Evolutionary conservation across 768 basidiomycete species (phyloP), one percentile per base, ranked within the genome.

Genomic region (Asterophora parasitica): DNA sequence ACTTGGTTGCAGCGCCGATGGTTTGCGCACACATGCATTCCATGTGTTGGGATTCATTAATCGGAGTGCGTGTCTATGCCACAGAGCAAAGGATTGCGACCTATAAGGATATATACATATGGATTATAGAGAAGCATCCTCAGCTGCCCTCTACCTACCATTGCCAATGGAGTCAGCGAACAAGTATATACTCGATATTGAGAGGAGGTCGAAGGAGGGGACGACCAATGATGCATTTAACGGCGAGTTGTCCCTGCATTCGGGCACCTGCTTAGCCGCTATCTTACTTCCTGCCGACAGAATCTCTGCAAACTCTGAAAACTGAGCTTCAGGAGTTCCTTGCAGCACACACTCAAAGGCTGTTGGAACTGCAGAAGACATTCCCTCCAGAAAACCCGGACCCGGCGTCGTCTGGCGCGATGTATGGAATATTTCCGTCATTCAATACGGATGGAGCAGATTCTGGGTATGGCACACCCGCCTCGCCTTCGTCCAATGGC

Each of bases 291-390:
- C 23, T 23, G 3, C 6, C 16, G 2, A 15, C 33, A 46, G 45
- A 38, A 4, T 20, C 33, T 9, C 4, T 53, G 9, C 47, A 33
- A 16, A 28, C 41, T 13, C 48, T 54, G 4, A 49, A 54, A 17
- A 32, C 42, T 3, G 53, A 54, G 33, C 45, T 54, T 12, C 41
- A 47, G 16, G 32, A 30, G 4, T 54, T 54, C 42, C 19, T 54
- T 20, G 34, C 39, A n/a, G 28, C 37, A 16, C 49, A 54, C 26
- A 50, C 42, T 7, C 40, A 45, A 23, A 41, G 42, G 32, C 15
- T 44, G 15, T 19, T 35, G 27, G 20, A 23, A 3, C 28, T 54
- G n/a, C 46, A 43, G 31, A 15, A 39, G 19, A 23, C 43, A 40
- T 36, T 36, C 8, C 4, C 12, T 31, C 30, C 30, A 6, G 33